Percentiles rank a stretch among this genome's conserved stretches.
These are phyloP conservation scores for Neopestalotiopsis rosae DNA, from an alignment of 2,329 filamentous ascomycete species.

Conservation along the genomic window DNA sequence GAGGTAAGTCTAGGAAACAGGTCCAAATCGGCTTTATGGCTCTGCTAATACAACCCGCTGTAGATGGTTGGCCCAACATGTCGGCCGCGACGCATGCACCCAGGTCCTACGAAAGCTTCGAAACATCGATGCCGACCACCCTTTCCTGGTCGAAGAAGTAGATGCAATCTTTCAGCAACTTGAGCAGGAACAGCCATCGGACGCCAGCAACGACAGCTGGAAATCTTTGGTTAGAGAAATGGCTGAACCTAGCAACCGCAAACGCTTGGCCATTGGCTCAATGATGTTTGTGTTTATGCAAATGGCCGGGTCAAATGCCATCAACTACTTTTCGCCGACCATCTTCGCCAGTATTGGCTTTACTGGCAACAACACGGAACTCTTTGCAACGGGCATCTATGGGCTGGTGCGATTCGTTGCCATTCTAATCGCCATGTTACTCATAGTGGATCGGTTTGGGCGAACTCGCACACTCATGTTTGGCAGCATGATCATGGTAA, in stretches of 20 bases:
- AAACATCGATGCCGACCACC: not conserved
- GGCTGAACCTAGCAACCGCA: not conserved
- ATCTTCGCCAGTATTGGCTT: slow-evolving; percentile 65
- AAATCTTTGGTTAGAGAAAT: not conserved
- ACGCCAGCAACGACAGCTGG: not conserved
- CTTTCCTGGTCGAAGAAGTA: slow-evolving; percentile 4
- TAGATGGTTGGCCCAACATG: not conserved
- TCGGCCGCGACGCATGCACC: not conserved
- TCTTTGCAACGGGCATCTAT: slow-evolving; percentile 74
- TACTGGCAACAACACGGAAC: slow-evolving; percentile 48
- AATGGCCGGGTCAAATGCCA: slow-evolving; percentile 57
- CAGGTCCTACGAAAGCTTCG: not conserved
- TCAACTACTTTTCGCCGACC: slow-evolving; percentile 76
- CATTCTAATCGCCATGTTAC: slow-evolving; percentile 61
- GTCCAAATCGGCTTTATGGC: not conserved
- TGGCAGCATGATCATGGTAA: slow-evolving; percentile 26
- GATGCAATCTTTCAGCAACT: not conserved
- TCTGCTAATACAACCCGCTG: not conserved
- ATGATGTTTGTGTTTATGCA: slow-evolving; percentile 8
- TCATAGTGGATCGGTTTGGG: slow-evolving; percentile 30
- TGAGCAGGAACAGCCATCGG: not conserved
- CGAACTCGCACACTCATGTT: slow-evolving; percentile 26
- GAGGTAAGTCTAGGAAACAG: not conserved
- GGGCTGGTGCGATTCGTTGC: slow-evolving; percentile 76
- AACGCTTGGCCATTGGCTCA: not conserved